Base-by-base conservation (phyloP, 495 filamentous ascomycete species). In the Penicillium parvum region DNA sequence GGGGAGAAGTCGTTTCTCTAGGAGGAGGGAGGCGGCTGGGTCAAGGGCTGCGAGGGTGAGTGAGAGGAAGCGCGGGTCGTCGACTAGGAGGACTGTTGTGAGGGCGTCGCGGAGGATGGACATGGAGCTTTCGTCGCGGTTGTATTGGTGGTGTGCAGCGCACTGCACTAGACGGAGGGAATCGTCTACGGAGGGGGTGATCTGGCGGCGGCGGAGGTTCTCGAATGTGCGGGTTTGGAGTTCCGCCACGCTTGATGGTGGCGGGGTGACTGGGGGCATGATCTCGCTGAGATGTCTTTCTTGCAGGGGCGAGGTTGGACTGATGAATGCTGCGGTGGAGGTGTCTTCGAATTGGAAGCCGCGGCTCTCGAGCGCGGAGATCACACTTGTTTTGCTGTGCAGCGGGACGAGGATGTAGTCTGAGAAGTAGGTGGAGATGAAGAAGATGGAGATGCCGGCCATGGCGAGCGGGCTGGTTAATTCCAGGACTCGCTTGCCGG, bases 351-450 rank as follows among this genome's bases (percentile, higher is more conserved):
- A 91, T 48, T 81, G 76, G 65, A 97, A 97, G 19, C 90, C 90
- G 19, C 83, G 79, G 11, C 78, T 78, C 44, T 91, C 78, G 10
- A 97, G 77, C 0, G 86, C 81, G 35, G 78, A 72, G 28, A 90
- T 81, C 30, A 97, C 91, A 25, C 76, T 78, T 7, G 69, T 61
- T 27, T 85, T 81, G 60, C 80, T 79, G 50, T 83, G 84, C 27
- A 74, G 66, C 4, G 92, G 92, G 4, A 97, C 88, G 12, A 98
- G 73, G 50, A 98, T 95, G 68, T 95, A 98, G 65, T 98, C 92
- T 9, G 87, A 88, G 60, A 95, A 96, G 63, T 98, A 98, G 16
- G 92, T 97, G 1, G 91, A 95, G 57, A 96, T 94, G 73, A 98
- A 97, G 64, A 97, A 96, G 49, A 98, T 95, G 27, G 92, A 85